Conservation (phyloP, 1,284 basidiomycete genomes). For the Boletus sp. region DNA sequence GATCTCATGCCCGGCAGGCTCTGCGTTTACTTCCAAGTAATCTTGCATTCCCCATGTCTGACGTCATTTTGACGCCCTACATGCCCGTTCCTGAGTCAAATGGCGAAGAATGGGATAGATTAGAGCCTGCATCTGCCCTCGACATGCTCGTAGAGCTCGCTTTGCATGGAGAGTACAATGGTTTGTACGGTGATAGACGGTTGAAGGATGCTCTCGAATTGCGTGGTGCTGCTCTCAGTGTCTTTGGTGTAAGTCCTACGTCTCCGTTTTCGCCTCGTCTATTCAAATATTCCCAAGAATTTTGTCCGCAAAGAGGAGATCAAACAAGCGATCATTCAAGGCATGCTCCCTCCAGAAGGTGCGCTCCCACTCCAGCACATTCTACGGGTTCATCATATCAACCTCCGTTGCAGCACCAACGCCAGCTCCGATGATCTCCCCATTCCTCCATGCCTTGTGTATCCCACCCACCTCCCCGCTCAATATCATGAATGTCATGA, state of each 20-base stretch:
- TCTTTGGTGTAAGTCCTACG: conserved; percentile 61
- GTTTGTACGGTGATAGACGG: conserved; percentile 54
- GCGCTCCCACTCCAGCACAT: not conserved
- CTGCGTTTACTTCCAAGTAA: conserved; percentile 65
- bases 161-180: conserved; percentile 78
- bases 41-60: conserved; percentile 59
- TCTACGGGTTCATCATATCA: conserved; percentile 3
- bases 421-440: conserved; percentile 50
- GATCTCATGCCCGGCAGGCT: conserved; percentile 43
- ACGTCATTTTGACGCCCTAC: conserved; percentile 69
- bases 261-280: not conserved
- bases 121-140: conserved; percentile 74
- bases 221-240: conserved; percentile 59
- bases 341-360: conserved; percentile 62
- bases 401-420: conserved; percentile 25
- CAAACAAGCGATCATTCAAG: conserved; percentile 60
- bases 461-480: conserved; percentile 54
- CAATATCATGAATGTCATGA: conserved; percentile 51
- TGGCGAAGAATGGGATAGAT: conserved; percentile 84
- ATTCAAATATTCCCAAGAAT: conserved; percentile 45
- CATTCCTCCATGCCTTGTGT: conserved; percentile 64
- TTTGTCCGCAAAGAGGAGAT: conserved; percentile 71
- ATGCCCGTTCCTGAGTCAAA: conserved; percentile 81
- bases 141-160: conserved; percentile 71
- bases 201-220: conserved; percentile 63